Evolutionary conservation across 2,329 filamentous ascomycete genomes (phyloP).

Genomic region (Fusarium tuaranense): DNA sequence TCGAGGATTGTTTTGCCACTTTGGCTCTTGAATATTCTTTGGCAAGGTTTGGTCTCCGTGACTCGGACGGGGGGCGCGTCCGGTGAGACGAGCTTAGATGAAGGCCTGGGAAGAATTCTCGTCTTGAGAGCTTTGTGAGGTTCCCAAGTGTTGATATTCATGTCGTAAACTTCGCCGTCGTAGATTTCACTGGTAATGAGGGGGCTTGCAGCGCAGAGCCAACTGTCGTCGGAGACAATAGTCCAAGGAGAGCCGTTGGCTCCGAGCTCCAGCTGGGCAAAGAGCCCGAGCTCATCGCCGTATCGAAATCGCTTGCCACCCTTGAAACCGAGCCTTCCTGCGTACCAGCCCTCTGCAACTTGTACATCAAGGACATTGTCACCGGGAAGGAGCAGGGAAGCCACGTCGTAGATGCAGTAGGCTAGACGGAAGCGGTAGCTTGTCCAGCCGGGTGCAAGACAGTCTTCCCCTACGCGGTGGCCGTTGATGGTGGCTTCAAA

Average conservation of each 20-base stretch:
- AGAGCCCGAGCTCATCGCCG: slow-evolving; percentile 49
- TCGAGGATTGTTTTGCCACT: slow-evolving; percentile 22
- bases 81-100: slow-evolving; percentile 44
- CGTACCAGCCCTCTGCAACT: slow-evolving; percentile 61
- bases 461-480: slow-evolving; percentile 47
- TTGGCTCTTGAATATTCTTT: slow-evolving; percentile 49
- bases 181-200: slow-evolving; percentile 14
- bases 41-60: slow-evolving; percentile 45
- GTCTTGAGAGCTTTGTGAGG: slow-evolving; percentile 12
- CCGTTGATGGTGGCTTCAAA: slow-evolving; percentile 59
- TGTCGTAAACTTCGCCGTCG: slow-evolving; percentile 63
- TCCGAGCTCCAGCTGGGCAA: slow-evolving; percentile 55
- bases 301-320: slow-evolving; percentile 43
- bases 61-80: slow-evolving; percentile 58
- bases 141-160: slow-evolving; percentile 20
- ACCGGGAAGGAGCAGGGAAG: slow-evolving; percentile 46
- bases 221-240: slow-evolving; percentile 49
- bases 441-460: slow-evolving; percentile 62
- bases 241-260: slow-evolving; percentile 49
- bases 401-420: slow-evolving; percentile 64
- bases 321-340: slow-evolving; percentile 47
- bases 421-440: slow-evolving; percentile 59
- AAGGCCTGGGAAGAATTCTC: background rate
- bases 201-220: slow-evolving; percentile 36
- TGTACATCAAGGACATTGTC: slow-evolving; percentile 49